A percentile compares a stretch with the other conserved stretches of the same genome.
phyloP scores from a whole-genome alignment of 768 basidiomycete species.

The Leccinum olivaceopallidum region DNA sequence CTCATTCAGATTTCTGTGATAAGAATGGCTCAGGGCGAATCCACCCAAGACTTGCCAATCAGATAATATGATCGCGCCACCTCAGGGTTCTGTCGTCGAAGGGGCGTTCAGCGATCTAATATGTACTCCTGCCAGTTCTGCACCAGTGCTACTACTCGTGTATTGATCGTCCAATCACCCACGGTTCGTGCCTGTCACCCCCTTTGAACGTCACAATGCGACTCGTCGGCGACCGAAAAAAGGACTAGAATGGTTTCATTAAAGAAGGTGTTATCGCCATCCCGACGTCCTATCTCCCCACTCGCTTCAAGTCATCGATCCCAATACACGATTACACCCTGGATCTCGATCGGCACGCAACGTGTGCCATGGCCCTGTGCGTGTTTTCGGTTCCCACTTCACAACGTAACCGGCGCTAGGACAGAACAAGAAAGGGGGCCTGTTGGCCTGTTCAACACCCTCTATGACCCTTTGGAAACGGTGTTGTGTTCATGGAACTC shows the following conservation, averaged over 20 bases:
- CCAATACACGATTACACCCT: not conserved
- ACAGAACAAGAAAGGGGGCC: not conserved
- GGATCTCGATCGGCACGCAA: not conserved
- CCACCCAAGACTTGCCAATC: not conserved
- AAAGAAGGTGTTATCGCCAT: not conserved
- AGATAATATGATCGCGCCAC: not conserved
- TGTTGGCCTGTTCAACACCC: not conserved
- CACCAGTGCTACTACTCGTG: not conserved
- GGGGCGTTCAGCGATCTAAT: not conserved
- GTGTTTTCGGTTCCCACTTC: not conserved
- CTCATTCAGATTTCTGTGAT: not conserved
- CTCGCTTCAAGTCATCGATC: not conserved
- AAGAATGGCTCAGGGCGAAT: not conserved
- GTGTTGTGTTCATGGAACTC: not conserved
- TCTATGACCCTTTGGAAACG: not conserved
- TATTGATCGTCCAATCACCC: not conserved
- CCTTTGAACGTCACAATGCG: not conserved
- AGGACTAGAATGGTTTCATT: not conserved
- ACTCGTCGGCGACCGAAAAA: not conserved
- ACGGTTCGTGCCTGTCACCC: not conserved
- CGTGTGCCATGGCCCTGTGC: not conserved
- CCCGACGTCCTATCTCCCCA: not conserved
- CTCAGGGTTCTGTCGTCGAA: not conserved
- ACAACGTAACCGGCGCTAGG: not conserved
- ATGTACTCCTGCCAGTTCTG: not conserved